Base-by-base conservation (phyloP, 768 basidiomycete species). In the Tephrocybe sp. region DNA sequence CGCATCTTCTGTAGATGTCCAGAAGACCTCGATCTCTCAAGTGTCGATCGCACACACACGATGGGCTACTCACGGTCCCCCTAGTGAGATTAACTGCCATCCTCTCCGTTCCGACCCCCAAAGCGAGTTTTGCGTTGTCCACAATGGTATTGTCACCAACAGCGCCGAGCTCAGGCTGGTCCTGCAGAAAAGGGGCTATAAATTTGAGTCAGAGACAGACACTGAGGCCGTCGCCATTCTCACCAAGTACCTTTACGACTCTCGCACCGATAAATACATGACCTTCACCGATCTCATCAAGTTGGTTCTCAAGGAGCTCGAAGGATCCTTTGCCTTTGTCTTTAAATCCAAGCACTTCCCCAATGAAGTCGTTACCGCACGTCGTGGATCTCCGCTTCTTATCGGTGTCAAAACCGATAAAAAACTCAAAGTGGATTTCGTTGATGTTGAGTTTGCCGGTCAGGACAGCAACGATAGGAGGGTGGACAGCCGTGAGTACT, bases 371-470 rank as follows among this genome's bases (percentile, higher is more conserved):
- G 95, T 98, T 54, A 90, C 91, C 43, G 93, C 95, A 50, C 93
- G 95, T 60, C 90, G 97, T 62, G 97, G 97, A 59, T 98, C 96
- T 12, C 97, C 97, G 24, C 83, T 99, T 25, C 72, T 98, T 50
- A 84, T 99, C 63, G 97, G 97, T 74, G 96, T 99, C 65, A 98
- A 98, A 86, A 98, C 97, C 15, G 96, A 99, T 67, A 95, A 97
- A 80, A 98, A 98, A 72, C 82, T 99, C 62, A 99, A 99, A 78
- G 96, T 98, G 31, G 97, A 99, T 74, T 98, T 99, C 60, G 96
- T 99, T 39, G 97, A 98, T 70, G 97, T 99, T 49, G 95, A 98
- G 68, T 84, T 98, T 60, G 84, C 89, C 27, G 85, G 86, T 32
- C 80, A 88, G 36, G 87, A 90, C 55, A 74, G 59, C 60, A 73